Conservation (phyloP, 1,139 yeast genomes). For the Geotrichum siamense region DNA sequence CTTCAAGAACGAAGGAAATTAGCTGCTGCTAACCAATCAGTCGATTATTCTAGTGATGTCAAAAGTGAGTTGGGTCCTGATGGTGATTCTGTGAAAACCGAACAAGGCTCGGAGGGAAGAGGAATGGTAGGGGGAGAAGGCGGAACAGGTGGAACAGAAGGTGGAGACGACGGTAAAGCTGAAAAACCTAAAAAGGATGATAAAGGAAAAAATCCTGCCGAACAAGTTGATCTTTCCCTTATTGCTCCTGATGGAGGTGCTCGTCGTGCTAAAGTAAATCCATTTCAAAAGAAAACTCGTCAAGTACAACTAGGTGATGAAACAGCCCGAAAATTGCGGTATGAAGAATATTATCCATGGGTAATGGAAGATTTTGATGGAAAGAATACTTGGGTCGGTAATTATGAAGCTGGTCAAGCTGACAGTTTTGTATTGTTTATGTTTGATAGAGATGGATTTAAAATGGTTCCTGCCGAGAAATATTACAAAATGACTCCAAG, state of each 20-base stretch:
- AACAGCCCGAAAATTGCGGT: conserved; percentile 70
- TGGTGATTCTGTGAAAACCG: conserved; percentile 17
- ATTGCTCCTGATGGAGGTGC: conserved; percentile 96
- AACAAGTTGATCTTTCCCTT: conserved; percentile 44
- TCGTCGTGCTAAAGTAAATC: conserved; percentile 54
- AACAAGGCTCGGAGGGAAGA: conserved; percentile 31
- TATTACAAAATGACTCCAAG: conserved; percentile 90
- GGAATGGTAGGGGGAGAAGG: conserved; percentile 26
- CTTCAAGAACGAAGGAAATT: conserved; percentile 51
- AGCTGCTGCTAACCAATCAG: conserved; percentile 24
- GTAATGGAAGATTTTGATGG: conserved; percentile 95
- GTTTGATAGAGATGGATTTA: conserved; percentile 81
- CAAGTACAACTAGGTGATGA: conserved; percentile 78
- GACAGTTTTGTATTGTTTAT: conserved; percentile 82
- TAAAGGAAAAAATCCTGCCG: conserved; percentile 29
- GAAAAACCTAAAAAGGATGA: conserved; percentile 27
- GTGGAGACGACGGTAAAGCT: conserved; percentile 28
- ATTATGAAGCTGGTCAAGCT: conserved; percentile 88
- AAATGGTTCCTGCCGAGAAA: conserved; percentile 91
- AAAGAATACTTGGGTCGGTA: conserved; percentile 89
- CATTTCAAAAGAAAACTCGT: conserved; percentile 73
- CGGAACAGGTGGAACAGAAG: conserved; percentile 31
- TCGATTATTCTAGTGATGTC: conserved; percentile 29
- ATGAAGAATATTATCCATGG: conserved; percentile 97
- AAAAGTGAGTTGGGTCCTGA: conserved; percentile 20